Conservation (phyloP, 441 rosid genomes). For the Erodium texanum region DNA sequence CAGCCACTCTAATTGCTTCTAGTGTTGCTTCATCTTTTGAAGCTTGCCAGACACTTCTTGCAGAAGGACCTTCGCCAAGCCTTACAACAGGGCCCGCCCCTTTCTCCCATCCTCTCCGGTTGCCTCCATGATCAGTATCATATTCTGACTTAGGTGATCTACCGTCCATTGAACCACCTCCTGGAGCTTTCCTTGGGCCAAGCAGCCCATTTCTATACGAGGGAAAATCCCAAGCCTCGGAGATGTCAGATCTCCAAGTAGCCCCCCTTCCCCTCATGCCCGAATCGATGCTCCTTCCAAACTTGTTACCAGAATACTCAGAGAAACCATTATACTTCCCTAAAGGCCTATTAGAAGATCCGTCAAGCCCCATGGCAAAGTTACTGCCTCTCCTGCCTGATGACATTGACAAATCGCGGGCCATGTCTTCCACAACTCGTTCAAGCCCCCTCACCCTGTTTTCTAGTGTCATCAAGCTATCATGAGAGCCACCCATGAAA, state of each 20-base stretch:
- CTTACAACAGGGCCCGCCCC: conserved; percentile 60
- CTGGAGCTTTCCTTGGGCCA: conserved; percentile 52
- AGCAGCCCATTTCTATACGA: conserved; percentile 58
- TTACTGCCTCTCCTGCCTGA: conserved; percentile 60
- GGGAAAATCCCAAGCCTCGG: conserved; percentile 72
- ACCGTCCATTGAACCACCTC: conserved; percentile 36
- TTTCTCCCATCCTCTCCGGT: conserved; percentile 82
- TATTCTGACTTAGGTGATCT: conserved; percentile 70
- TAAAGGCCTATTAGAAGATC: conserved; percentile 40
- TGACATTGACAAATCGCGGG: conserved; percentile 67
- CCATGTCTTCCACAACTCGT: conserved; percentile 93
- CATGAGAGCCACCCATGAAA: conserved; percentile 96
- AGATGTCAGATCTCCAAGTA: conserved; percentile 61
- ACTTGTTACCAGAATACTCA: conserved; percentile 60
- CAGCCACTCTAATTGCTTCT: conserved; percentile 95
- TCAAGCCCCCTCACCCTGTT: conserved; percentile 94
- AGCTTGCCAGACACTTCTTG: conserved; percentile 98
- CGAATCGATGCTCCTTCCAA: conserved; percentile 28
- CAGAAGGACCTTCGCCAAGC: conserved; percentile 96
- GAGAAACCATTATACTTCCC: conserved; percentile 66
- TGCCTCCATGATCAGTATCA: conserved; percentile 58
- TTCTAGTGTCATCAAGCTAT: conserved; percentile 86
- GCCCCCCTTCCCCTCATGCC: conserved; percentile 62
- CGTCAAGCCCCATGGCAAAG: conserved; percentile 56
- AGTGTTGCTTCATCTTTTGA: conserved; percentile 97